phyloP scores from a whole-genome alignment of 176 grass and related monocot genomes.

The Ampelocalamus luodianensis region DNA sequence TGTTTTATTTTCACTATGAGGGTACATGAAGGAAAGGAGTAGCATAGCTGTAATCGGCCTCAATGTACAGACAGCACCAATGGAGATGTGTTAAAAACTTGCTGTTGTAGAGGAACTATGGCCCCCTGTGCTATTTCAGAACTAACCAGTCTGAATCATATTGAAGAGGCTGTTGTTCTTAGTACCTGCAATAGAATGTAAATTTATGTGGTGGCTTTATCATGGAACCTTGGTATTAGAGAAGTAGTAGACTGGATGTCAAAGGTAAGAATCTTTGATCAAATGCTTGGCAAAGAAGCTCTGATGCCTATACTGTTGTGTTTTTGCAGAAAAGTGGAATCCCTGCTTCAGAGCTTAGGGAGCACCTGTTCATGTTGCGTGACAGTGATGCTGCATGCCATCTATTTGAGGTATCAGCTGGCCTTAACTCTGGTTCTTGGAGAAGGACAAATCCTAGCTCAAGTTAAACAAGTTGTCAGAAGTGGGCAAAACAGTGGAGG shows the following conservation, averaged over 20 bases:
- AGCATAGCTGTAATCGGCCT: slow-evolving; percentile 85
- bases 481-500: slow-evolving; percentile 77
- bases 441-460: slow-evolving; percentile 88
- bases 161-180: slow-evolving; percentile 97
- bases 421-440: slow-evolving; percentile 87
- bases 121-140: slow-evolving; percentile 91
- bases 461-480: slow-evolving; percentile 92
- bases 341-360: slow-evolving; percentile 75
- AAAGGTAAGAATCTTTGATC: slow-evolving; percentile 64
- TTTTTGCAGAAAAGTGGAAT: slow-evolving; percentile 80
- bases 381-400: slow-evolving; percentile 78
- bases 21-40: slow-evolving; percentile 97
- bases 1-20: slow-evolving; percentile 46
- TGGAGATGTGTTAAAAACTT: slow-evolving; percentile 96
- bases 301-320: too few relatives aligned
- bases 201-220: slow-evolving; percentile 91
- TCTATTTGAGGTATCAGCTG: slow-evolving; percentile 86
- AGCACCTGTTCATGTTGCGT: slow-evolving; percentile 86
- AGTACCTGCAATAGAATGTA: slow-evolving; percentile 99
- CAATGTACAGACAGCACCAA: slow-evolving; percentile 87
- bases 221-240: slow-evolving; percentile 92
- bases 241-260: slow-evolving; percentile 98
- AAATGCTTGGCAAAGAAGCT: not conserved
- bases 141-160: slow-evolving; percentile 79
- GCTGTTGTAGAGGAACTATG: slow-evolving; percentile 87